Conservation (phyloP, 352 stramenopile species). For the Phytophthora citrophthora region DNA sequence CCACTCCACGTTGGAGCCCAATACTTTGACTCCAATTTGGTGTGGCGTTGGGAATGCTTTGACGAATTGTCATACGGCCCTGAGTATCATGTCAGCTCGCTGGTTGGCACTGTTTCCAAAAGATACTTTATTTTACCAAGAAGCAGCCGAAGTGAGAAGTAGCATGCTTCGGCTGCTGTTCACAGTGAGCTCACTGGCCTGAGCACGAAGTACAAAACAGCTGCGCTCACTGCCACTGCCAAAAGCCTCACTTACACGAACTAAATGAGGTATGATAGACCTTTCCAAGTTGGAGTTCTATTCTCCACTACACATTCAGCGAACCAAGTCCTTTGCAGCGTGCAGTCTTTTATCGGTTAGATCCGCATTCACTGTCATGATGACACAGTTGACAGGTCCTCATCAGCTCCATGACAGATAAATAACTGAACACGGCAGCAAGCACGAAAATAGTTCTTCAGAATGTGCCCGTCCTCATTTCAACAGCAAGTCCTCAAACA, state of each 20-base stretch:
- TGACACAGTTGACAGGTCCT: no score
- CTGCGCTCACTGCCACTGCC: slow-evolving; percentile 10
- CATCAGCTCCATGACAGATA: no score
- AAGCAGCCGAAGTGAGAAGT: no score
- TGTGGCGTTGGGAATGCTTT: no score
- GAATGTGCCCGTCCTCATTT: slow-evolving; percentile 8
- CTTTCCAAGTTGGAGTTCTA: no score
- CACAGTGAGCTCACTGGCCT: background rate
- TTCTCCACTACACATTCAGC: no score
- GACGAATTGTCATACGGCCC: no score
- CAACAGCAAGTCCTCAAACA: slow-evolving; percentile 17
- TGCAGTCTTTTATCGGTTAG: no score
- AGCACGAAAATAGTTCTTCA: slow-evolving; percentile 2
- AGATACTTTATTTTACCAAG: slow-evolving; percentile 15
- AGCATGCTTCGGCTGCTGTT: slow-evolving; percentile 16
- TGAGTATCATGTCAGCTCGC: slow-evolving; percentile 12
- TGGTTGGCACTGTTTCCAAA: background rate
- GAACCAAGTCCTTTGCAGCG: no score
- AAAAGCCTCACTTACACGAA: background rate
- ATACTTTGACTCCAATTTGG: no score
- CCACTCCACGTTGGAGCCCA: no score
- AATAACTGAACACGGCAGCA: background rate
- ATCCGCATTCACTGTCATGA: no score
- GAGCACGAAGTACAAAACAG: slow-evolving; percentile 22
- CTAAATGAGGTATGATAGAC: background rate